Conservation (phyloP, 306 rosid species). For the Trichosanthes truncata region DNA sequence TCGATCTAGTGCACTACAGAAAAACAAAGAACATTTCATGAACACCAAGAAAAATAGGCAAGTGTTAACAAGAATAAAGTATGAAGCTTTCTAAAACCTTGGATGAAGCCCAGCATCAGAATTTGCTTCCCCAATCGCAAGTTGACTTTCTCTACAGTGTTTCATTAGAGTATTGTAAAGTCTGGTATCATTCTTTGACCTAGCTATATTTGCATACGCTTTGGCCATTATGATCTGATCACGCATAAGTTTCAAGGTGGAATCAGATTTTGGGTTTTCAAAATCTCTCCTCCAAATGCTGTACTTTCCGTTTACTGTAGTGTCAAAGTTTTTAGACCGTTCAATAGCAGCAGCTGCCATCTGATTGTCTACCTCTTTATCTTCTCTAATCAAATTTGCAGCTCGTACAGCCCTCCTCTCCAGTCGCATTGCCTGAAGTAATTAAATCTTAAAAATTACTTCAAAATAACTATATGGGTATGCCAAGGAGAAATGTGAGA, state of each 20-base stretch:
- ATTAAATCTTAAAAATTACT: slow-evolving; percentile 14
- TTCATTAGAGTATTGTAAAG: slow-evolving; percentile 50
- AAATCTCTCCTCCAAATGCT: slow-evolving; percentile 93
- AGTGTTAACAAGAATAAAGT: slow-evolving; percentile 16
- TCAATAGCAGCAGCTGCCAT: slow-evolving; percentile 66
- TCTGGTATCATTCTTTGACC: slow-evolving; percentile 51
- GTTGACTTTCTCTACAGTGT: slow-evolving; percentile 53
- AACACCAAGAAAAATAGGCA: slow-evolving; percentile 14
- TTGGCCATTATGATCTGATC: slow-evolving; percentile 96
- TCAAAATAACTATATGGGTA: slow-evolving; percentile 3
- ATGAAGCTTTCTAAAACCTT: slow-evolving; percentile 42
- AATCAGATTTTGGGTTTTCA: slow-evolving; percentile 81
- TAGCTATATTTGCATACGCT: slow-evolving; percentile 78
- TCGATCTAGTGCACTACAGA: slow-evolving; percentile 62
- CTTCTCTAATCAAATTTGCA: slow-evolving; percentile 44
- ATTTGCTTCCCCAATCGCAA: slow-evolving; percentile 69
- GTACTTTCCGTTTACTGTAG: slow-evolving; percentile 63
- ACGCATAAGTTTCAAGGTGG: slow-evolving; percentile 82
- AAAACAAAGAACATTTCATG: slow-evolving; percentile 23
- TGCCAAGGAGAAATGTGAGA: slow-evolving; percentile 16
- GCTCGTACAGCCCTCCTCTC: slow-evolving; percentile 73
- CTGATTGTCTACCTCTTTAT: slow-evolving; percentile 53
- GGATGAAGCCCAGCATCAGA: slow-evolving; percentile 78
- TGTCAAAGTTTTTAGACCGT: slow-evolving; percentile 45
- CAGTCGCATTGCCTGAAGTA: slow-evolving; percentile 57